phyloP scores from a whole-genome alignment of 2,329 filamentous ascomycete genomes.

The Pseudonectria foliicola region DNA sequence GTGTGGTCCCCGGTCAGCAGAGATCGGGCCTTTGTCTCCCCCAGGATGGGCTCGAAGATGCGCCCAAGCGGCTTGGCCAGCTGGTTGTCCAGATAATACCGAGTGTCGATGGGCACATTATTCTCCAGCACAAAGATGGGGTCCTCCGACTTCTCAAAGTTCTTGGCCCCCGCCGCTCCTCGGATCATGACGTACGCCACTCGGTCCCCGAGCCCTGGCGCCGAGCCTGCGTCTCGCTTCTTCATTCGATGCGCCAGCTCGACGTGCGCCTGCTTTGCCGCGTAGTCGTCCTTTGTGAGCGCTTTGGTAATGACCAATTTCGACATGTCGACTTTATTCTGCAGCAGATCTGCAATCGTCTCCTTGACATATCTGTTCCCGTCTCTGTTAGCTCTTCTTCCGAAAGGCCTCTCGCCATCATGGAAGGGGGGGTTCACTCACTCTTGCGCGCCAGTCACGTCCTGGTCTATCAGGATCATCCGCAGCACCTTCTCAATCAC shows the following conservation, averaged over 20 bases:
- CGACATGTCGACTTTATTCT: slow-evolving; percentile 98
- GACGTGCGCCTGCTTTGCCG: slow-evolving; percentile 89
- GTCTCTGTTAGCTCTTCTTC: slow-evolving; percentile 28
- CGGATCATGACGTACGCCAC: slow-evolving; percentile 98
- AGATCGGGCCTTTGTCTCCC: slow-evolving; percentile 81
- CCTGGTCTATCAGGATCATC: slow-evolving; percentile 91
- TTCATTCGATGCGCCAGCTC: slow-evolving; percentile 94
- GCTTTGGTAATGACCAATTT: slow-evolving; percentile 99
- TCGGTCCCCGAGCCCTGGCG: slow-evolving; percentile 85
- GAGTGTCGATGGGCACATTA: slow-evolving; percentile 96
- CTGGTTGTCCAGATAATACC: slow-evolving; percentile 98
- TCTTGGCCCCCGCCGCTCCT: slow-evolving; percentile 80
- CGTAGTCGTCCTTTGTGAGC: slow-evolving; percentile 82
- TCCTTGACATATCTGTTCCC: slow-evolving; percentile 79
- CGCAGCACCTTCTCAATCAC: slow-evolving; percentile 94
- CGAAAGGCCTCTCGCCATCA: slow-evolving; percentile 1
- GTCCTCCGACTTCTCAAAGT: slow-evolving; percentile 96
- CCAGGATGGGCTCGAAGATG: slow-evolving; percentile 96
- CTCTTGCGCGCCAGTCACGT: slow-evolving; percentile 87
- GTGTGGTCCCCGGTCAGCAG: slow-evolving; percentile 91
- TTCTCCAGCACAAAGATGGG: slow-evolving; percentile 95
- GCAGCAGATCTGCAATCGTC: slow-evolving; percentile 87
- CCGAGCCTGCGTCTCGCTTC: slow-evolving; percentile 92
- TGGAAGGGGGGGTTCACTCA: slow-evolving; percentile 42
- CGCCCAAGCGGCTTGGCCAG: slow-evolving; percentile 87